Base-by-base conservation (phyloP, 78 protist genomes). In the Acrasis kona region DNA sequence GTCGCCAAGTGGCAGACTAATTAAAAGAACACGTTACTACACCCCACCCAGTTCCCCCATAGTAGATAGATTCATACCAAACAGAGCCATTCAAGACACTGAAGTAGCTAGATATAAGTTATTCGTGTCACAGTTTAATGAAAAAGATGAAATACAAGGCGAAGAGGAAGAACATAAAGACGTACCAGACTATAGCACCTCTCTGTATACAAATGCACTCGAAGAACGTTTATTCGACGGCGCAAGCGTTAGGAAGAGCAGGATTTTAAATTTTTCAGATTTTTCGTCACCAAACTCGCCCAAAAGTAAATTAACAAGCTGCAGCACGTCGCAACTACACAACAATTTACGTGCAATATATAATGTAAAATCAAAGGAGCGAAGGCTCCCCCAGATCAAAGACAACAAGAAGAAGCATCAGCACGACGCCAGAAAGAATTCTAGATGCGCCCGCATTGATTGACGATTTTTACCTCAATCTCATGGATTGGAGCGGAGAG, bases 401-500 rank as follows among this genome's bases (percentile, higher is more conserved):
- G n/a, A n/a, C 61, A 50, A 19, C 19, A 50, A 50, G 19, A n/a
- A 50, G 96, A 10, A 38, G 70, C 73, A 89, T 92, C 41, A 84
- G 91, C 8, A 50, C 39, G 38, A 81, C 89, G 10, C 89, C 96
- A 4, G 91, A 88, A 40, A 81, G 90, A 1, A 81, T 89, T 40
- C 65, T 94, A 19, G 98, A 95, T 70, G 98, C 99, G 19, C 98
- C 98, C 34, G 98, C 88, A 34, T 64, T 96, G 12, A 71, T 72
- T 10, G 98, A 96, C 65, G 99, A 98, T 86, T 98, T 74, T 76
- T 97, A 97, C 82, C 79, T 96, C 40, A 97, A 98, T 84, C 84
- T 96, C 6, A 81, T 98, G n/a, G 99, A 97, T 84, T 98, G 99
- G 99, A 32, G 72, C 75, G 2, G 72, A 34, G 31, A 70, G 38